Evolutionary conservation across 2,329 filamentous ascomycete genomes (phyloP).

Genomic region (Furcasterigmium furcatum): DNA sequence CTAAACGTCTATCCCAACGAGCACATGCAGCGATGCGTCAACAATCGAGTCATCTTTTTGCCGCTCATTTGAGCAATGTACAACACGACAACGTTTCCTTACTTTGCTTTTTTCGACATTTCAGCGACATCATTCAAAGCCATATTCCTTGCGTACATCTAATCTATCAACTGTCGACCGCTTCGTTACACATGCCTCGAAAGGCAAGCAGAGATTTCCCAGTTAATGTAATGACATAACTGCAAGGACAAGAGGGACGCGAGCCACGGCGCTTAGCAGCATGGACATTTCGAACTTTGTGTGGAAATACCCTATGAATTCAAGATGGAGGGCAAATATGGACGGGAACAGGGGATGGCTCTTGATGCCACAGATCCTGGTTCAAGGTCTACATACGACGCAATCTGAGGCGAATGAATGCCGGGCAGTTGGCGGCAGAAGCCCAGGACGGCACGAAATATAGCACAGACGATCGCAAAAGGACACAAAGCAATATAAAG

Average conservation of each 20-base stretch:
- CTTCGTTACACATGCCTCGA: background rate
- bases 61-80: too few species aligned
- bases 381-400: too few species aligned
- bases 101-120: background rate
- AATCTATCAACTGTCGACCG: slow-evolving; percentile 1
- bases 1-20: background rate
- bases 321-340: background rate
- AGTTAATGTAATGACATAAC: slow-evolving; percentile 14
- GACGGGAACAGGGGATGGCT: too few species aligned
- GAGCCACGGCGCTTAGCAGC: background rate
- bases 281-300: background rate
- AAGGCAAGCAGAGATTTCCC: slow-evolving; percentile 4
- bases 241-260: background rate
- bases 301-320: background rate
- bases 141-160: slow-evolving; percentile 6
- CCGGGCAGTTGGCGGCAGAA: too few species aligned
- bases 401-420: too few species aligned
- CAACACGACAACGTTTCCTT: background rate
- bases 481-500: too few species aligned
- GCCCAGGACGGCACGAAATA: too few species aligned
- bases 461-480: too few species aligned
- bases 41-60: background rate
- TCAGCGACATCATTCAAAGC: background rate
- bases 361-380: too few species aligned
- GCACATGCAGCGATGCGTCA: background rate